Base-by-base conservation (phyloP, 169 alveolate genomes). In the Plasmodium fragile region DNA sequence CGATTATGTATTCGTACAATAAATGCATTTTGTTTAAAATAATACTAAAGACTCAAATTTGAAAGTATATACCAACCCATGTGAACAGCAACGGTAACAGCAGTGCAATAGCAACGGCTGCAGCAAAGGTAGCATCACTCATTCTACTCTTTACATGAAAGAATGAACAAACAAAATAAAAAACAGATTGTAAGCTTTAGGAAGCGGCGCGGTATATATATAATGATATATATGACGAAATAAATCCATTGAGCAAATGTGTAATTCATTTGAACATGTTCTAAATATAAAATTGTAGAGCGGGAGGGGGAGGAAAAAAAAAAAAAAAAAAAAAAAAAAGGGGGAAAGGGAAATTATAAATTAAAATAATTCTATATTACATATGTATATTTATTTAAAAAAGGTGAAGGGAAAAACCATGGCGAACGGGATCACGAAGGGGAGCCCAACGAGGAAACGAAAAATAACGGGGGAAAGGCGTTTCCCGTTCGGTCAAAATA, bases 211-310 rank as follows among this genome's bases (percentile, higher is more conserved):
- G 1, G 25, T 82, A 82, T 83, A 83, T 53, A 83, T 83, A 70
- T 69, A 81, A 4, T 30, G 43, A 83, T 83, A 83, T 53, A 83
- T 28, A 71, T 70, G 55, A 83, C 77, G 77, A 71, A 83, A 72
- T 55, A 70, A 55, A 75, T 30, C 92, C 83, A 84, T 84, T 73
- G 92, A n/a, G 69, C 92, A 84, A 84, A 84, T 84, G 92, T 84
- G 83, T 84, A 75, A 84, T 84, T 84, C 92, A 84, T 84, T 84
- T 84, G 72, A 84, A 41, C 92, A 84, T 84, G 92, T 84, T 84
- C 59, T 73, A 84, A 72, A 72, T 84, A 84, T 32, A 84, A 84
- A 45, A 84, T 75, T 84, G 79, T 71, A 82, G 59, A 84, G 25
- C 55, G 75, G 92, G 59, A 41, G 25, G 84, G 34, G 49, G 55